Conservation (phyloP, 306 rosid genomes). For the Sechiopsis laciniata region DNA sequence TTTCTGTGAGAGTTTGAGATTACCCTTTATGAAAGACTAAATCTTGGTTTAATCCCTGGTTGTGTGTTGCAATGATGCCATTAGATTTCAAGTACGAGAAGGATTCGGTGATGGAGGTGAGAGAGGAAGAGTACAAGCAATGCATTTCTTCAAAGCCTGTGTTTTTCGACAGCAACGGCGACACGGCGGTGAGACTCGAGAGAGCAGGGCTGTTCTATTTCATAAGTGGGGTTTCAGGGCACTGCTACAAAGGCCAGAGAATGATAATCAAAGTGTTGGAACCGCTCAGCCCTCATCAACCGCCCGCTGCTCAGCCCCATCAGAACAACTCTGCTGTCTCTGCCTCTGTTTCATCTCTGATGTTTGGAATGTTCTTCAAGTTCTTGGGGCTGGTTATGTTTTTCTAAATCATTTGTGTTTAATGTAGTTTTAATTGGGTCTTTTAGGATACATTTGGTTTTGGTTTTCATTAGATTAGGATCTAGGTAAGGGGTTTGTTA, state of each 20-base stretch:
- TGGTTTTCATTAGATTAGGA: neutral
- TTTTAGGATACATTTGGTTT: neutral
- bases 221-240: conserved; percentile 77
- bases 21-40: too few species aligned
- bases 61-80: neutral
- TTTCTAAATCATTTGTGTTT: conserved; percentile 21
- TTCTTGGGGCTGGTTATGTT: conserved; percentile 19
- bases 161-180: conserved; percentile 60
- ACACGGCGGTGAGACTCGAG: conserved; percentile 37
- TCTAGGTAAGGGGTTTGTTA: too few species aligned
- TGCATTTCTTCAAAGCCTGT: conserved; percentile 53
- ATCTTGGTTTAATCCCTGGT: too few species aligned
- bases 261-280: conserved; percentile 70
- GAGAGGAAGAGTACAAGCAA: conserved; percentile 53
- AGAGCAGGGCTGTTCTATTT: conserved; percentile 66
- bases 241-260: conserved; percentile 62
- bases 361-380: conserved; percentile 19
- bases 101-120: conserved; percentile 76
- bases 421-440: neutral
- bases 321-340: conserved; percentile 15
- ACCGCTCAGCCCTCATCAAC: conserved; percentile 37
- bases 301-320: conserved; percentile 20
- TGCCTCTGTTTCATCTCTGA: conserved; percentile 19
- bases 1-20: too few species aligned
- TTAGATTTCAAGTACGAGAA: conserved; percentile 55